Evolutionary conservation across 2,329 filamentous ascomycete species (phyloP).

Genomic region (Amauroascus niger): DNA sequence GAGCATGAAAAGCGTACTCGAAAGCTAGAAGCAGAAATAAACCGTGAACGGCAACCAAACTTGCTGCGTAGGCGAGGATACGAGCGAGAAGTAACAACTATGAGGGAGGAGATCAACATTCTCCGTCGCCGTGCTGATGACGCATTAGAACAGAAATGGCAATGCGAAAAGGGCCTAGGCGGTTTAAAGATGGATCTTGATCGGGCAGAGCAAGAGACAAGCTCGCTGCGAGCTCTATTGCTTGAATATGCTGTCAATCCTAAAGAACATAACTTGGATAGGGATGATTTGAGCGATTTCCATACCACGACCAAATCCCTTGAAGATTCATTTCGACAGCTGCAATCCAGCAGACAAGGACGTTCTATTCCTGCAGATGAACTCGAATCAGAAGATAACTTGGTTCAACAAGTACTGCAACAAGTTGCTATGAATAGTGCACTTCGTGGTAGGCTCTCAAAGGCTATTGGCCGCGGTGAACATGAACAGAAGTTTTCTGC

Average conservation of each 20-base stretch:
- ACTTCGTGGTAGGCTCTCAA: constrained; percentile 64
- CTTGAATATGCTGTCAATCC: constrained; percentile 73
- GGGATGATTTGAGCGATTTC: constrained; percentile 35
- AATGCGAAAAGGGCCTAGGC: constrained; percentile 79
- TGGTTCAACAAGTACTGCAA: constrained; percentile 66
- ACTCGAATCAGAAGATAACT: constrained; percentile 58
- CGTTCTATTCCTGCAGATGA: constrained; percentile 37
- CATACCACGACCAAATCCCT: constrained; percentile 61
- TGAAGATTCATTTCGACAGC: constrained; percentile 61
- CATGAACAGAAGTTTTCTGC: constrained; percentile 71
- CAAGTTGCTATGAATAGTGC: constrained; percentile 70
- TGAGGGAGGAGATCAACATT: constrained; percentile 75
- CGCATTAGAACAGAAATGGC: constrained; percentile 89
- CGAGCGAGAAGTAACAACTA: constrained; percentile 66
- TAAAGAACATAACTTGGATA: constrained; percentile 43
- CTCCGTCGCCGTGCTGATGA: constrained; percentile 84
- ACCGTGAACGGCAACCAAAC: constrained; percentile 54
- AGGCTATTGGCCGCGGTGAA: constrained; percentile 75
- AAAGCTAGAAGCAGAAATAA: constrained; percentile 66
- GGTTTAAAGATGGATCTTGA: constrained; percentile 95
- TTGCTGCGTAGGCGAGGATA: constrained; percentile 67
- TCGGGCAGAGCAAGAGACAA: constrained; percentile 85
- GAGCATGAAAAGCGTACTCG: constrained; percentile 74
- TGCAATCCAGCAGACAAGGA: constrained; percentile 59
- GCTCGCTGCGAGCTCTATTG: constrained; percentile 67